These are phyloP conservation scores for Cystobasidium slooffiae DNA, from an alignment of 1,284 basidiomycete genomes.

Conservation along the genomic window DNA sequence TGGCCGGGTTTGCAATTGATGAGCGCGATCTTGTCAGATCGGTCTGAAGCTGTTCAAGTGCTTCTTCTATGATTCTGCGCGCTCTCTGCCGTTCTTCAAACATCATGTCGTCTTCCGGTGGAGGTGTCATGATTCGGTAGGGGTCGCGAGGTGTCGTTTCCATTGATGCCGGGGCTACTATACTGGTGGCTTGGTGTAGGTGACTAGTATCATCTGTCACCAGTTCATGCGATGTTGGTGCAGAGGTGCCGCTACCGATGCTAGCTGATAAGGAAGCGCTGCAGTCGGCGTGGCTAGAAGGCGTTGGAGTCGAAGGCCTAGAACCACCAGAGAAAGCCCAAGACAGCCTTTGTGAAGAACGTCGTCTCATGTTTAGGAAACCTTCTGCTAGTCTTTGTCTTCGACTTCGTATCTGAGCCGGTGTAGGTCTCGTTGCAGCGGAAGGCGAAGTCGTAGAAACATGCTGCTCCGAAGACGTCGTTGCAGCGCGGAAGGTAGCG, in stretches of 20 bases:
- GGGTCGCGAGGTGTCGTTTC: conserved; percentile 7
- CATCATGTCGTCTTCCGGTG: conserved; percentile 21
- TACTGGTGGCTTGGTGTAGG: neutral
- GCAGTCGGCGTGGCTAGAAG: neutral
- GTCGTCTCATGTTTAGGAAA: neutral
- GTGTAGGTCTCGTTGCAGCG: neutral
- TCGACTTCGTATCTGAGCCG: neutral
- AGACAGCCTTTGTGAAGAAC: conserved; percentile 7
- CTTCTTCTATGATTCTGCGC: conserved; percentile 16
- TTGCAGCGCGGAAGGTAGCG: too few relatives aligned
- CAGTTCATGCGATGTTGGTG: neutral
- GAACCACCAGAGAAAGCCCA: neutral
- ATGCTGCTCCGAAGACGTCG: neutral
- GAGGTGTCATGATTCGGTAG: conserved; percentile 1
- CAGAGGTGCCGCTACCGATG: too few relatives aligned
- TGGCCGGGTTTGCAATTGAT: too few relatives aligned
- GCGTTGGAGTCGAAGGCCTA: neutral
- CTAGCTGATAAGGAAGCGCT: neutral
- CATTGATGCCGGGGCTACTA: neutral
- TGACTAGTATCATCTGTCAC: neutral
- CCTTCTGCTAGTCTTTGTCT: conserved; percentile 2
- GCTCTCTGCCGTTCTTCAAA: conserved; percentile 38
- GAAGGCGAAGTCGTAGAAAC: neutral
- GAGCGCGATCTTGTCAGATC: neutral
- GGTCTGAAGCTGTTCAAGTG: conserved; percentile 4